Conservation (phyloP, 208 protist species). For the Trypanosoma platydactyli region DNA sequence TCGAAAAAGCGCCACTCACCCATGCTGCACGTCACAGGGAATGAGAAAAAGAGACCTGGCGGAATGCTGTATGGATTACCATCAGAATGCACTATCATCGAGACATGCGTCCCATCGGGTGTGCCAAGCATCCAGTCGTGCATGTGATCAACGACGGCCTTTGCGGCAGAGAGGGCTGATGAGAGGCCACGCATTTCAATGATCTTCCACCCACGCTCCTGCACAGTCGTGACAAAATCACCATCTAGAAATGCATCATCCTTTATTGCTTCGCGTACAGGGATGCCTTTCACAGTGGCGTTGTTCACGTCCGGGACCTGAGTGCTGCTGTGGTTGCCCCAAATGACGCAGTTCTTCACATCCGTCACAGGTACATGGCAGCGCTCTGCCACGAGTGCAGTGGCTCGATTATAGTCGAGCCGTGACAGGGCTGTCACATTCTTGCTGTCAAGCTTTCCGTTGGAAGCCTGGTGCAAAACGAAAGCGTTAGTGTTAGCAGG, state of each 20-base stretch:
- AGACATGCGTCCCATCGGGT: constrained; percentile 66
- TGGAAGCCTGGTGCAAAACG: constrained; percentile 83
- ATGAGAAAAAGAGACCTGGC: constrained; percentile 93
- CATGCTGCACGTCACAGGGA: constrained; percentile 86
- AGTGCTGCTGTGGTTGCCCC: constrained; percentile 96
- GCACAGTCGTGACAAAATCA: constrained; percentile 86
- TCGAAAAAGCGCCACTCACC: constrained; percentile 88
- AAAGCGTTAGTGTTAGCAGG: constrained; percentile 98
- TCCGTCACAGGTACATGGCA: constrained; percentile 51
- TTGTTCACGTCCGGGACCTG: constrained; percentile 92
- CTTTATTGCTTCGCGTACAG: constrained; percentile 50
- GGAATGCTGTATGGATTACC: constrained; percentile 91
- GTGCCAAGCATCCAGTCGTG: constrained; percentile 76
- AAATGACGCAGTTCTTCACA: constrained; percentile 93
- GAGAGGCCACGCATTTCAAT: constrained; percentile 86
- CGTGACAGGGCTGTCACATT: constrained; percentile 96
- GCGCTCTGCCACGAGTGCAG: constrained; percentile 81
- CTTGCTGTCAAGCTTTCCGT: constrained; percentile 65
- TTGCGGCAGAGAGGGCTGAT: constrained; percentile 94
- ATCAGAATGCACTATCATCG: constrained; percentile 93
- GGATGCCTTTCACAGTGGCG: constrained; percentile 59
- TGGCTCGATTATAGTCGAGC: constrained; percentile 96
- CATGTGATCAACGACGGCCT: constrained; percentile 67
- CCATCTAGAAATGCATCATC: constrained; percentile 75
- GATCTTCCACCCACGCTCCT: constrained; percentile 91